Evolutionary conservation across 1,284 basidiomycete species (phyloP), one percentile per base, ranked within the genome.

Genomic region (Ceratobasidium sp.): DNA sequence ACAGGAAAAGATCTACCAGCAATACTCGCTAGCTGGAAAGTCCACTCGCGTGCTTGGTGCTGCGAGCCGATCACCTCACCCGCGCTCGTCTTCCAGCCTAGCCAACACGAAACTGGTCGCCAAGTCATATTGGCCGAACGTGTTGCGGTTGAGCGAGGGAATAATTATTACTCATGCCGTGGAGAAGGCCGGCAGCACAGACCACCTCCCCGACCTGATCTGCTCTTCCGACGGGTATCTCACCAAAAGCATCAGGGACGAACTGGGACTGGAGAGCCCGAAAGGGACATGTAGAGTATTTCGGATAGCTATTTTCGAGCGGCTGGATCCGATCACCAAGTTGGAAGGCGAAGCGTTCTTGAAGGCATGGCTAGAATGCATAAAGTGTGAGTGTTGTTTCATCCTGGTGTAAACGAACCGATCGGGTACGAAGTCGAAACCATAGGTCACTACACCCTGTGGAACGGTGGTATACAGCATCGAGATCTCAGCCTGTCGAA

Each of bases 371-470:
- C 4, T 63, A 11, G 44, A 63, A 23, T 50, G 61, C 30, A 26
- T 63, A 3, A 63, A 63, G 35, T 35, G 61, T 63, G 43, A 32
- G 61, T 63, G n/a, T 21, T 6, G 5, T 21, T 13, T 23, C 28
- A 5, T 13, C 7, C 32, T 6, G 14, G 1, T 50, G n/a, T n/a
- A n/a, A n/a, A n/a, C n/a, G n/a, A n/a, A n/a, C 23, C 46, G 4
- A 35, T 28, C 21, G 18, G 26, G 21, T 38, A 14, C 1, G 5
- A 28, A 35, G 13, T 38, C 9, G 35, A 21, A 28, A n/a, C 38
- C 30, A 6, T 38, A 63, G 61, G 30, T 28, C 61, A 63, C 14
- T 63, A 49, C 47, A 21, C 50, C 21, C 32, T 44, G 7, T 63
- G 46, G 61, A 1, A 30, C 14, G 41, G 3, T 21, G 46, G 61